phyloP scores from a whole-genome alignment of 73 alveolate genomes.

The Paramecium octaurelia region DNA sequence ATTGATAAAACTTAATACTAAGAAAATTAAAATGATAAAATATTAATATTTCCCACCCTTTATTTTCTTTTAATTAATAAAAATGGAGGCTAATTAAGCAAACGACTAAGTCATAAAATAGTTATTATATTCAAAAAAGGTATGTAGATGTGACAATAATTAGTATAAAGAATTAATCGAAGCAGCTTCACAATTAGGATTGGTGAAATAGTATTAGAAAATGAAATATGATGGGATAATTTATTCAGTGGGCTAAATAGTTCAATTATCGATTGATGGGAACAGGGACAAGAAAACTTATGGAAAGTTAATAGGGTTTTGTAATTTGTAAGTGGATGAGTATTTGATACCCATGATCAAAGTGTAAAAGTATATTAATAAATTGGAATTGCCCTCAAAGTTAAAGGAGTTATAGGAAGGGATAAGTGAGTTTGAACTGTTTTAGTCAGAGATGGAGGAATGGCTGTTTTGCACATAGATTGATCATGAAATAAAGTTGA shows the following conservation, averaged over 20 bases:
- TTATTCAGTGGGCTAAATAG: not conserved
- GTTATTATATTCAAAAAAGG: not conserved
- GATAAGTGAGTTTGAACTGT: conserved; percentile 35
- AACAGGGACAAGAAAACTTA: not conserved
- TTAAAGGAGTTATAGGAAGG: conserved; percentile 11
- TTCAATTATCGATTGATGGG: not conserved
- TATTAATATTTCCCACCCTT: conserved; percentile 13
- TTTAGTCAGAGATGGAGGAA: not conserved
- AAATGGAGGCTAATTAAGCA: conserved; percentile 25
- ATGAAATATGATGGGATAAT: conserved; percentile 1
- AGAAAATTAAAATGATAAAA: not conserved
- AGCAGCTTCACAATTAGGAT: not conserved
- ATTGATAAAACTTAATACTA: not conserved
- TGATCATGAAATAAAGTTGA: not conserved
- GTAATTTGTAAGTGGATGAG: not conserved
- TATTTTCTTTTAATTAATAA: not conserved
- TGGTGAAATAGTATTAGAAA: not conserved
- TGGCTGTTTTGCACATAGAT: conserved; percentile 15
- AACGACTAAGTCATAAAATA: not conserved
- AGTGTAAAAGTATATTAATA: not conserved
- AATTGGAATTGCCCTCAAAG: not conserved
- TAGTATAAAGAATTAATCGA: not conserved
- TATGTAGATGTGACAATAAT: not conserved
- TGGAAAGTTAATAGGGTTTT: not conserved
- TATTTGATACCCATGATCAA: not conserved